Base-by-base conservation (phyloP, 768 basidiomycete species). In the Naganishia vishniacii region DNA sequence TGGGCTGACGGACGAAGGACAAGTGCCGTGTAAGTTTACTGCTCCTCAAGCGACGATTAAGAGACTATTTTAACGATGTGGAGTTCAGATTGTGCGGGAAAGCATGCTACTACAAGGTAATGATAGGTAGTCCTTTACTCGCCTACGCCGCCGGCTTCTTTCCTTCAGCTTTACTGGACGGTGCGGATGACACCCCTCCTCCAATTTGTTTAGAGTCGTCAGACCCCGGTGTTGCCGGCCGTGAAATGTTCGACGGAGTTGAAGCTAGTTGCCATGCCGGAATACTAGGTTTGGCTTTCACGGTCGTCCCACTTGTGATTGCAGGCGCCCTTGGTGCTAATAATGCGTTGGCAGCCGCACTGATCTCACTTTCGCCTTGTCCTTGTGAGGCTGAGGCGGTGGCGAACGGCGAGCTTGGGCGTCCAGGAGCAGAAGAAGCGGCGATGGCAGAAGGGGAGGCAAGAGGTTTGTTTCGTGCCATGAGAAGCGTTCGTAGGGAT, bases 401-500 rank as follows among this genome's bases (percentile, higher is more conserved):
- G 16, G 53, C 11, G 25, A 32, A 31, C 15, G 66, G 31, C 20
- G 67, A 62, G 20, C 44, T 34, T 3, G 68, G n/a, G 85, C 81
- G 0, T 83, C 80, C 51, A 67, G 68, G 67, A 75, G 18, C 51
- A 67, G 68, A 67, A 75, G 18, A 2, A 83, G 73, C 29, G 83
- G 79, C 23, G 81, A 79, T 67, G 6, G 53, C 53, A 34, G 53
- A 56, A 1, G 53, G 53, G 12, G 53, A 56, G 13, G 53, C 53
- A 6, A 56, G 53, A 9, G 53, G 53, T 41, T 56, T 56, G 34
- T 56, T 56, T 6, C 87, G 84, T 68, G 84, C 89, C 8, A 93
- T 81, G 8, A 97, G 79, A 26, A 98, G 82, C 0, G 92, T 85
- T 76, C 97, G 97, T 66, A 98, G 80, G 0, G 93, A 97, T 73